phyloP scores from a whole-genome alignment of 1,284 basidiomycete species.

The Hemileia vastatrix region DNA sequence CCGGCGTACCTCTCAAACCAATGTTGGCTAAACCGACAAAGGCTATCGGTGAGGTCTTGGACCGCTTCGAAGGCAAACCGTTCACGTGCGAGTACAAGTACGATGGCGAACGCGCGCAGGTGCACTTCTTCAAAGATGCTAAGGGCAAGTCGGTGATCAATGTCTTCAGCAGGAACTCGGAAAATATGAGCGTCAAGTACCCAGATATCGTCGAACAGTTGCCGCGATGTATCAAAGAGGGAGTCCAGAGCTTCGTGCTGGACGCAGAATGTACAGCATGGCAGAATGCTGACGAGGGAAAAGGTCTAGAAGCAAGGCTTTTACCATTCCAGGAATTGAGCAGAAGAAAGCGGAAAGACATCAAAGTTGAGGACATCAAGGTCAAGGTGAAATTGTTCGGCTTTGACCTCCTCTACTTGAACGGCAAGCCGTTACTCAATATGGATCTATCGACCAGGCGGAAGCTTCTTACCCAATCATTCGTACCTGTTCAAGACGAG shows the following conservation, averaged over 20 bases:
- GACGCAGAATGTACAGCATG: slow-evolving; percentile 69
- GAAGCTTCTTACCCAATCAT: slow-evolving; percentile 65
- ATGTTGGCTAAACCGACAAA: slow-evolving; percentile 99
- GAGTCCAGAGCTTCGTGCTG: slow-evolving; percentile 63
- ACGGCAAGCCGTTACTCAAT: slow-evolving; percentile 50
- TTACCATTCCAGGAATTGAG: slow-evolving; percentile 78
- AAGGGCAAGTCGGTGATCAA: slow-evolving; percentile 61
- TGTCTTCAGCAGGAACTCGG: slow-evolving; percentile 92
- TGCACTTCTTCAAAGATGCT: slow-evolving; percentile 69
- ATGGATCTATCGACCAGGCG: slow-evolving; percentile 62
- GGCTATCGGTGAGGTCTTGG: slow-evolving; percentile 95
- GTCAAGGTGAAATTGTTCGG: slow-evolving; percentile 53
- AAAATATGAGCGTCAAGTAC: slow-evolving; percentile 53
- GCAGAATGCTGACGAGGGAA: slow-evolving; percentile 62
- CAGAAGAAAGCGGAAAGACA: slow-evolving; percentile 74
- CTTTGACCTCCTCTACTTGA: slow-evolving; percentile 53
- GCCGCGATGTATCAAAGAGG: slow-evolving; percentile 26
- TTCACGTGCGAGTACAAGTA: slow-evolving; percentile 99
- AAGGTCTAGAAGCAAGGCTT: slow-evolving; percentile 57
- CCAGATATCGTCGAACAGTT: slow-evolving; percentile 61
- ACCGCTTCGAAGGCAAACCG: slow-evolving; percentile 86
- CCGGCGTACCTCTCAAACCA: slow-evolving; percentile 86
- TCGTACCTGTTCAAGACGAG: slow-evolving; percentile 72
- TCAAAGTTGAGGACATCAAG: slow-evolving; percentile 55
- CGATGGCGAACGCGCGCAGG: slow-evolving; percentile 94